Conservation (phyloP, 2,329 filamentous ascomycete species). For the Arthrobotrys musiformis region DNA sequence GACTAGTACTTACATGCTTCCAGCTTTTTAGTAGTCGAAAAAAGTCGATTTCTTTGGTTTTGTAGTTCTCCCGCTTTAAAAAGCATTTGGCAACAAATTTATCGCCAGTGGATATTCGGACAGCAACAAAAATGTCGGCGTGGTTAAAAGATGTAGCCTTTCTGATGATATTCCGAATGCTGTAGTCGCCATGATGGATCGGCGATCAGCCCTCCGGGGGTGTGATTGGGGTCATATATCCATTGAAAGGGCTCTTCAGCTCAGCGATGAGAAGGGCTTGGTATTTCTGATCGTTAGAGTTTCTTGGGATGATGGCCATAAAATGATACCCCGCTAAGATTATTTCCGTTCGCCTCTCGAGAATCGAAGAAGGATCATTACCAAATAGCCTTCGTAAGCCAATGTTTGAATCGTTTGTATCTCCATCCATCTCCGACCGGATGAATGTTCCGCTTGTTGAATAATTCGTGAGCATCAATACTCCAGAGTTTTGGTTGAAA, state of each 20-base stretch:
- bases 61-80: too few relatives aligned
- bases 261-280: not conserved
- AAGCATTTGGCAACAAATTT: too few relatives aligned
- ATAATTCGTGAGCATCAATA: not conserved
- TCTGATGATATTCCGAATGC: too few relatives aligned
- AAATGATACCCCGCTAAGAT: not conserved
- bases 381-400: too few relatives aligned
- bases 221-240: not conserved
- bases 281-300: not conserved
- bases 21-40: too few relatives aligned
- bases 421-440: too few relatives aligned
- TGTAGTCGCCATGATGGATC: not conserved
- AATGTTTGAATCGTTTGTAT: not conserved
- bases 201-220: not conserved
- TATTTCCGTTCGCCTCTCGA: not conserved
- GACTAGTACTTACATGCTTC: not conserved
- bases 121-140: too few relatives aligned
- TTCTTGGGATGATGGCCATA: not conserved
- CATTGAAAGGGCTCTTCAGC: not conserved
- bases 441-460: not conserved
- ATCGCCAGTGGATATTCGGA: too few relatives aligned
- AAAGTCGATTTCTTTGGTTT: too few relatives aligned
- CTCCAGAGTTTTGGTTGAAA: not conserved
- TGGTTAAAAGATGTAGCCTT: too few relatives aligned
- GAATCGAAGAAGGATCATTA: not conserved